Evolutionary conservation across 768 basidiomycete genomes (phyloP).

Genomic region (Tulasnella calospora): DNA sequence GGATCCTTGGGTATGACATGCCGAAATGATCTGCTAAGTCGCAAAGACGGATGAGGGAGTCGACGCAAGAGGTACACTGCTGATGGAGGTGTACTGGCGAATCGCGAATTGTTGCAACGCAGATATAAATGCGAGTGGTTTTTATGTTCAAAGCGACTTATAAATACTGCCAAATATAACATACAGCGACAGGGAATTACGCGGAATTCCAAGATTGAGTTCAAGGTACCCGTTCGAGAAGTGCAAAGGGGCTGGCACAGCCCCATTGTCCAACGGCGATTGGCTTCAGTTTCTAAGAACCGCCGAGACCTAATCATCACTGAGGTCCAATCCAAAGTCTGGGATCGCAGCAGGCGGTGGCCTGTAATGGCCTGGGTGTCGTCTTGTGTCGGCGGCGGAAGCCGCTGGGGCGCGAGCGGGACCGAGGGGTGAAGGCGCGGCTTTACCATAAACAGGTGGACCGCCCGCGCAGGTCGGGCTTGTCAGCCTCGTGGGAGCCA

Average conservation of each 20-base stretch:
- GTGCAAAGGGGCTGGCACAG: neutral
- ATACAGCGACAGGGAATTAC: neutral
- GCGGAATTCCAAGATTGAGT: too few relatives aligned
- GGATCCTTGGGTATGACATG: neutral
- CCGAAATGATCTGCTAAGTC: too few relatives aligned
- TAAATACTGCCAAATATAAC: neutral
- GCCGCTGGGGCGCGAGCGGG: constrained; percentile 51
- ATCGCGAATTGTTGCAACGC: too few relatives aligned
- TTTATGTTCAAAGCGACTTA: neutral
- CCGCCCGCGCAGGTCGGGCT: too few relatives aligned
- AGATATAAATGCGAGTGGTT: neutral
- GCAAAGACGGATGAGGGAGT: neutral
- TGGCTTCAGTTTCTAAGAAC: neutral
- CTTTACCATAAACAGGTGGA: neutral
- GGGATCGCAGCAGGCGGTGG: constrained; percentile 47
- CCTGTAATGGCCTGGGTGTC: constrained; percentile 57
- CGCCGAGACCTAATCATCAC: constrained; percentile 33
- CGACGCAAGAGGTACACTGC: neutral
- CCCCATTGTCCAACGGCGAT: neutral
- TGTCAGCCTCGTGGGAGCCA: neutral
- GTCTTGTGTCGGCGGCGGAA: constrained; percentile 49
- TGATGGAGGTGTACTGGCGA: neutral
- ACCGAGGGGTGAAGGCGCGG: neutral
- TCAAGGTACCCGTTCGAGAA: neutral
- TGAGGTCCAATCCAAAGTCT: constrained; percentile 75